Evolutionary conservation across 1,284 basidiomycete species (phyloP).

Genomic region (Sanghuangporus sanghuang): DNA sequence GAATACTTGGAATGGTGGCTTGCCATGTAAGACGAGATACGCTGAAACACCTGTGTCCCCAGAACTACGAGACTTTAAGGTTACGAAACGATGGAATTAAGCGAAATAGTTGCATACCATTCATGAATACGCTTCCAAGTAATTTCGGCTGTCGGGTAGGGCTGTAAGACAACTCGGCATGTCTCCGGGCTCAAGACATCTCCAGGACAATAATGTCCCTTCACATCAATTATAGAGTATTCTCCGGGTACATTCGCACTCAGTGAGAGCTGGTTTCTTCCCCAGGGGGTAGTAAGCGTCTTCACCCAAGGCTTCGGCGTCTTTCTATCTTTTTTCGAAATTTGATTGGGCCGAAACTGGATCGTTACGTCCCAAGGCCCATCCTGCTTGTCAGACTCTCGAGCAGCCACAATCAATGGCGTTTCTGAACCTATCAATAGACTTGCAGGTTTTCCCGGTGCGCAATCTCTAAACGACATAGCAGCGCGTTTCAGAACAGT

Average conservation of each 20-base stretch:
- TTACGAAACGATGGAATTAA: background rate
- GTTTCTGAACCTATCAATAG: slow-evolving; percentile 69
- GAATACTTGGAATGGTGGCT: slow-evolving; percentile 83
- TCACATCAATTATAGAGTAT: slow-evolving; percentile 71
- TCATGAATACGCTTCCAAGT: slow-evolving; percentile 90
- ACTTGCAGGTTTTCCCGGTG: slow-evolving; percentile 65
- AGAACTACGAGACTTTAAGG: slow-evolving; percentile 49
- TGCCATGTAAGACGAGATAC: slow-evolving; percentile 82
- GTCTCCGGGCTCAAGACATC: slow-evolving; percentile 77
- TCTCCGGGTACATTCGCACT: slow-evolving; percentile 66
- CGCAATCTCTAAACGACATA: slow-evolving; percentile 72
- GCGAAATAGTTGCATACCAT: slow-evolving; percentile 50
- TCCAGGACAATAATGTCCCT: slow-evolving; percentile 75
- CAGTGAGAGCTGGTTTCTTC: slow-evolving; percentile 44
- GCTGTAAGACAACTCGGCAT: slow-evolving; percentile 72
- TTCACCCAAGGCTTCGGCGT: slow-evolving; percentile 55
- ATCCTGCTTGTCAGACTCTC: slow-evolving; percentile 52
- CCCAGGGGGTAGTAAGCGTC: slow-evolving; percentile 45
- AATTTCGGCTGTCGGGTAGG: slow-evolving; percentile 76
- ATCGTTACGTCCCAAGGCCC: slow-evolving; percentile 63
- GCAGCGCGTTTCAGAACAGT: slow-evolving; percentile 73
- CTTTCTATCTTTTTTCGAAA: slow-evolving; percentile 32
- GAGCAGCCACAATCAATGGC: slow-evolving; percentile 44
- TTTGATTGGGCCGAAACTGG: slow-evolving; percentile 48
- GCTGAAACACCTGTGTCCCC: slow-evolving; percentile 92